Evolutionary conservation across 2,329 filamentous ascomycete species (phyloP).

Genomic region (Lojkania enalia): DNA sequence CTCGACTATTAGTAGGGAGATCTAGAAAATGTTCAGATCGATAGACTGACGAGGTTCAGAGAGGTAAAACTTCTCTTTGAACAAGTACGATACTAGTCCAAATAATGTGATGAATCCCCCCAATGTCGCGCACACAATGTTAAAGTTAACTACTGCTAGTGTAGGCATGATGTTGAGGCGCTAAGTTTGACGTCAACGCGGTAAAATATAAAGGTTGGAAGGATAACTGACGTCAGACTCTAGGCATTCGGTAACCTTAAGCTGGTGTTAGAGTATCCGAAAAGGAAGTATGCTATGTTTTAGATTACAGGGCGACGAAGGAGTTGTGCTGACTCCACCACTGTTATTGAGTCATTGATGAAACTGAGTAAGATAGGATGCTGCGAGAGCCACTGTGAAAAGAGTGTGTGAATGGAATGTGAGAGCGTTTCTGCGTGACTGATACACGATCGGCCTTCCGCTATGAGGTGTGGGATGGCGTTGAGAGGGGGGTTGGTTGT

Average conservation of each 20-base stretch:
- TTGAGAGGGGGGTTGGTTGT: too few relatives aligned
- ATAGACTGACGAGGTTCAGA: slow-evolving; percentile 77
- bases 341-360: slow-evolving; percentile 41
- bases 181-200: neutral
- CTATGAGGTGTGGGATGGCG: too few relatives aligned
- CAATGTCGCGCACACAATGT: slow-evolving; percentile 77
- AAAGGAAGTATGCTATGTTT: too few relatives aligned
- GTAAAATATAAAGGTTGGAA: too few relatives aligned
- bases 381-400: too few relatives aligned
- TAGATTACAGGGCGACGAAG: too few relatives aligned
- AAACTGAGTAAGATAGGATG: too few relatives aligned
- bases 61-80: slow-evolving; percentile 88
- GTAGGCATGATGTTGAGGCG: slow-evolving; percentile 56
- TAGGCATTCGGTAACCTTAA: too few relatives aligned
- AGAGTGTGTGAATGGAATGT: too few relatives aligned
- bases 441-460: too few relatives aligned
- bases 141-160: slow-evolving; percentile 74
- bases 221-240: too few relatives aligned
- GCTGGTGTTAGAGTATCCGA: slow-evolving; percentile 25
- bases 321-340: slow-evolving; percentile 5
- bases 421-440: too few relatives aligned
- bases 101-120: slow-evolving; percentile 91
- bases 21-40: neutral
- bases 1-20: neutral
- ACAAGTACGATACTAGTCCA: slow-evolving; percentile 83